Evolutionary conservation across 2,329 filamentous ascomycete genomes (phyloP).

Genomic region (Aspergillus neoniger): DNA sequence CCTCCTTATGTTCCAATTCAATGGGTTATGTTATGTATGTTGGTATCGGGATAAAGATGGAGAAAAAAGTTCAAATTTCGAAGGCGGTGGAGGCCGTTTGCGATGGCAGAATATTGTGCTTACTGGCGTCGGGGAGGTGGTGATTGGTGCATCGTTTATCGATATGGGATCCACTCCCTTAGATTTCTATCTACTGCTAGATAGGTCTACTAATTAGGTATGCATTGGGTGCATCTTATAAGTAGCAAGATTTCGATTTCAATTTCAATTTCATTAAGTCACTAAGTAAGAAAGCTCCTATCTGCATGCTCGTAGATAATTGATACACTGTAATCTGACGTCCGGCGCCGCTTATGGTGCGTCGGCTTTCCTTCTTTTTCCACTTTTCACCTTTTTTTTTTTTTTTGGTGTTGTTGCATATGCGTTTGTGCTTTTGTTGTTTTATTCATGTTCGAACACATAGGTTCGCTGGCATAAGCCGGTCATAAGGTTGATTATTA

Average conservation of each 20-base stretch:
- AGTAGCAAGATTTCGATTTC: no score
- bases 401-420: background rate
- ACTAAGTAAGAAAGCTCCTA: no score
- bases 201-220: no score
- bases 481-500: background rate
- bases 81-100: constrained; percentile 21
- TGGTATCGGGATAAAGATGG: background rate
- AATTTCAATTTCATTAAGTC: no score
- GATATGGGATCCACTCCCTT: background rate
- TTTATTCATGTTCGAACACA: no score
- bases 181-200: no score
- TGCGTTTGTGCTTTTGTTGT: background rate
- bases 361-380: background rate
- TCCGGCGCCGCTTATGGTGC: no score
- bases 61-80: constrained; percentile 26
- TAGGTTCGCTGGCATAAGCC: background rate
- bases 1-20: background rate
- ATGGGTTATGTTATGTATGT: background rate
- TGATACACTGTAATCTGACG: no score
- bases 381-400: constrained; percentile 2
- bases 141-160: background rate
- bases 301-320: no score
- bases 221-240: no score
- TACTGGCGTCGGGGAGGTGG: constrained; percentile 16
- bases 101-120: background rate